Conservation (phyloP, 2,329 filamentous ascomycete species). For the Pezicula rhizophila region DNA sequence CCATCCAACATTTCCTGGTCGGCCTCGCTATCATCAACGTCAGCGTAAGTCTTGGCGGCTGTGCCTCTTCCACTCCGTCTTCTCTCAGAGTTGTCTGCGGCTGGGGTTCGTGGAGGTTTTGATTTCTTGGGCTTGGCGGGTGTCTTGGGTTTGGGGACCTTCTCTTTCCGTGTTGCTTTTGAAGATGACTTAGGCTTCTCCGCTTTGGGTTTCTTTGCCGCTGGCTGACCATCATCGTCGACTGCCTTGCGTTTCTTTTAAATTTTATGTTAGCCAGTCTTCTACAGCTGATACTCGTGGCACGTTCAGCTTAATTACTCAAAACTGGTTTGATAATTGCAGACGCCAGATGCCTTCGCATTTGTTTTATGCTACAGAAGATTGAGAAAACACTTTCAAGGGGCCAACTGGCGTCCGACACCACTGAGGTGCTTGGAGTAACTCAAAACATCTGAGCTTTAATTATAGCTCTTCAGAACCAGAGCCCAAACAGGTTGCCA, state of each 20-base stretch:
- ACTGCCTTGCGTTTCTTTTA: conserved; percentile 24
- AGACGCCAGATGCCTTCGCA: no score
- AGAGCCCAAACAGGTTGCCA: no score
- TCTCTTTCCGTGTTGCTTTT: conserved; percentile 23
- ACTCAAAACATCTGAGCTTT: no score
- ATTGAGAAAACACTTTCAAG: no score
- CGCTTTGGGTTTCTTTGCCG: conserved; percentile 17
- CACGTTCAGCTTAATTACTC: no score
- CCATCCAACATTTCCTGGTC: conserved; percentile 32
- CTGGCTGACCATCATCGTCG: conserved; percentile 18
- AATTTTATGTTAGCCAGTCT: conserved; percentile 2
- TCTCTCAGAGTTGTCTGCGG: conserved; percentile 17
- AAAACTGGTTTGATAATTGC: no score
- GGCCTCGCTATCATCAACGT: conserved; percentile 35
- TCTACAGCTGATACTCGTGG: no score
- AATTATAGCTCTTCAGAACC: no score
- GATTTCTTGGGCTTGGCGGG: conserved; percentile 23
- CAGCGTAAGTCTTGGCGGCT: conserved; percentile 30
- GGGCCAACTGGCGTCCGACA: no score
- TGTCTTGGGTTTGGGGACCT: conserved; percentile 19
- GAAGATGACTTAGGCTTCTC: conserved; percentile 14
- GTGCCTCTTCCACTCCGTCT: conserved; percentile 31
- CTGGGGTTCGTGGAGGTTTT: conserved; percentile 11
- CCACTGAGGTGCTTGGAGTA: no score
- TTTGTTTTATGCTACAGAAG: no score